phyloP scores from a whole-genome alignment of 23 red algal species.

The Chondrus crispus region DNA sequence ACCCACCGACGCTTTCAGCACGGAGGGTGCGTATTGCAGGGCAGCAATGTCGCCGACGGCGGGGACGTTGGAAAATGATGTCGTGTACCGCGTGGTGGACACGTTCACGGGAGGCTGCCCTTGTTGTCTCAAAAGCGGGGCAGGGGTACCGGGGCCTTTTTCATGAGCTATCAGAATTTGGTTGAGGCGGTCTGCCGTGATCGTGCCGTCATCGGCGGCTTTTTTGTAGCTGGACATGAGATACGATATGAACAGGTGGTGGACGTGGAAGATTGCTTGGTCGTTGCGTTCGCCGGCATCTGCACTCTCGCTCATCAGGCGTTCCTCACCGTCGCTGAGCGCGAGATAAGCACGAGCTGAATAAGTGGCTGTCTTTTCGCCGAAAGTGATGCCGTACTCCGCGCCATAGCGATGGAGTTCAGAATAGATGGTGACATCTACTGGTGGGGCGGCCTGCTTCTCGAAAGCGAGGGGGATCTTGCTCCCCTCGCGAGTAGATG shows the following conservation, averaged over 20 bases:
- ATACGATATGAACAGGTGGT: not conserved
- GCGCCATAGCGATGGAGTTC: not conserved
- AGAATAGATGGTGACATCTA: not conserved
- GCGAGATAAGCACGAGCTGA: not conserved
- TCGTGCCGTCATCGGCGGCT: not conserved
- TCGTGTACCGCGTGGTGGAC: not conserved
- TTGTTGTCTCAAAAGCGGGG: not conserved
- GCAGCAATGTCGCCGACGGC: not conserved
- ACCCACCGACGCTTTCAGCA: not conserved
- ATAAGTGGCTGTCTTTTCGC: not conserved
- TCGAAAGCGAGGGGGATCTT: too few species aligned
- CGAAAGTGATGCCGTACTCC: not conserved
- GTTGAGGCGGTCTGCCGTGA: not conserved
- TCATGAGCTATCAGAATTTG: not conserved
- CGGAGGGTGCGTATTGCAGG: not conserved
- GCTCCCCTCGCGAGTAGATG: not conserved
- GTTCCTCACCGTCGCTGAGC: not conserved
- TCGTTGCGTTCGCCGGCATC: not conserved
- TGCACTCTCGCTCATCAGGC: not conserved
- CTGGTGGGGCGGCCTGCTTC: too few species aligned
- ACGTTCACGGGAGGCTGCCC: not conserved
- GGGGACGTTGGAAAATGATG: not conserved
- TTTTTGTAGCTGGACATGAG: not conserved
- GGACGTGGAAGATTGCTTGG: not conserved
- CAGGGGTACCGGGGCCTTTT: too few species aligned